Conservation (phyloP, 2,329 filamentous ascomycete species). For the Rugonectria rugulosa region DNA sequence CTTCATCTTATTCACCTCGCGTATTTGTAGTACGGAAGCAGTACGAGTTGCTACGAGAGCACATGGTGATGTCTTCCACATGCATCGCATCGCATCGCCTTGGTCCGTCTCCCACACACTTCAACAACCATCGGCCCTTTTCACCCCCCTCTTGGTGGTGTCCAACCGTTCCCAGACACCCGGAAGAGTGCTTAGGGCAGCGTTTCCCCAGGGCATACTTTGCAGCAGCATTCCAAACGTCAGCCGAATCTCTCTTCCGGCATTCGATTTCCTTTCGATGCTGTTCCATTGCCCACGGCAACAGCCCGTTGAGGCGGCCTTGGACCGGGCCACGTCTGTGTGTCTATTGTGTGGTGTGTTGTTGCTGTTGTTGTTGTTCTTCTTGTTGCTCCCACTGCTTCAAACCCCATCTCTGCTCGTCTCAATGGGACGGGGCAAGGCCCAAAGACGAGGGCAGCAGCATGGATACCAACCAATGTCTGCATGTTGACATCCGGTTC, state of each 20-base stretch:
- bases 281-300: constrained; percentile 15
- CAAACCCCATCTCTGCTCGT: neutral
- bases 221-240: constrained; percentile 3
- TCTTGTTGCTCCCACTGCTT: too few relatives aligned
- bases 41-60: too few relatives aligned
- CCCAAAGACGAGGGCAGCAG: too few relatives aligned
- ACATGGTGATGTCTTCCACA: too few relatives aligned
- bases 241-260: neutral
- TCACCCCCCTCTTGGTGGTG: constrained; percentile 8
- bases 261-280: neutral
- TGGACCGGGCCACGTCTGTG: neutral
- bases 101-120: constrained; percentile 5
- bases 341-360: too few relatives aligned
- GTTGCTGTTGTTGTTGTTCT: neutral
- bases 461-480: neutral
- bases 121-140: constrained; percentile 23
- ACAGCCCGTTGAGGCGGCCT: constrained; percentile 2
- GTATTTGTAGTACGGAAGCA: too few relatives aligned
- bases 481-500: neutral
- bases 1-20: too few relatives aligned
- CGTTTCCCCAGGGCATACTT: too few relatives aligned
- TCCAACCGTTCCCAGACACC: constrained; percentile 8
- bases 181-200: too few relatives aligned
- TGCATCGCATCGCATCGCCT: too few relatives aligned
- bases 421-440: neutral